Conservation (phyloP, 2,329 filamentous ascomycete species). For the Lachnellula cervina region DNA sequence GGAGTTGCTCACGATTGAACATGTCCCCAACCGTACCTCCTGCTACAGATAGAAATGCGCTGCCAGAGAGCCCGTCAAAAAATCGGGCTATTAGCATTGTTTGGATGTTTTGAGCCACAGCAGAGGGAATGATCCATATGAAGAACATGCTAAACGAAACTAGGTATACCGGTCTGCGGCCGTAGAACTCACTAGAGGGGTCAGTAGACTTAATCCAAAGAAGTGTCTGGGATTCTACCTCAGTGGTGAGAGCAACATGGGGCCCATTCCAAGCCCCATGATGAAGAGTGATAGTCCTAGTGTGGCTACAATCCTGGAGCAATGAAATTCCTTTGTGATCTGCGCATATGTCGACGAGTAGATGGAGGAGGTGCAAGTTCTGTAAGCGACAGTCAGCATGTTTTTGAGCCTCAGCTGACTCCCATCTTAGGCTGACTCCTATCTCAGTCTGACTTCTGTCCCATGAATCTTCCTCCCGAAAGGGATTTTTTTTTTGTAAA, state of each 20-base stretch:
- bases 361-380: conserved; percentile 80
- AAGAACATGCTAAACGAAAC: conserved; percentile 68
- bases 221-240: conserved; percentile 37
- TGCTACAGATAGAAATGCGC: conserved; percentile 66
- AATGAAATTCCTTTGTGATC: conserved; percentile 69
- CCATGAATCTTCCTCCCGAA: too few relatives aligned
- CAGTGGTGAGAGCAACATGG: conserved; percentile 51
- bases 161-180: conserved; percentile 76
- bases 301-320: conserved; percentile 67
- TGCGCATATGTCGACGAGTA: conserved; percentile 81
- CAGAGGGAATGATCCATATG: conserved; percentile 76
- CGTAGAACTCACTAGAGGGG: conserved; percentile 59
- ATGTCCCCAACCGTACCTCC: conserved; percentile 83
- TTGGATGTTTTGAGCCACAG: conserved; percentile 73
- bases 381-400: conserved; percentile 31
- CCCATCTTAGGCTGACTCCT: neutral
- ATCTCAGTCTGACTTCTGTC: neutral
- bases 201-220: neutral
- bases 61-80: conserved; percentile 67
- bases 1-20: conserved; percentile 63
- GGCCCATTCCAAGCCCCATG: conserved; percentile 60
- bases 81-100: conserved; percentile 77
- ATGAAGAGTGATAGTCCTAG: conserved; percentile 81
- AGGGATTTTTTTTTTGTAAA: neutral
- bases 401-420: neutral